Evolutionary conservation across 345 rosid species (phyloP), one percentile per base, ranked within the genome.

Genomic region (Pugionium cornutum): DNA sequence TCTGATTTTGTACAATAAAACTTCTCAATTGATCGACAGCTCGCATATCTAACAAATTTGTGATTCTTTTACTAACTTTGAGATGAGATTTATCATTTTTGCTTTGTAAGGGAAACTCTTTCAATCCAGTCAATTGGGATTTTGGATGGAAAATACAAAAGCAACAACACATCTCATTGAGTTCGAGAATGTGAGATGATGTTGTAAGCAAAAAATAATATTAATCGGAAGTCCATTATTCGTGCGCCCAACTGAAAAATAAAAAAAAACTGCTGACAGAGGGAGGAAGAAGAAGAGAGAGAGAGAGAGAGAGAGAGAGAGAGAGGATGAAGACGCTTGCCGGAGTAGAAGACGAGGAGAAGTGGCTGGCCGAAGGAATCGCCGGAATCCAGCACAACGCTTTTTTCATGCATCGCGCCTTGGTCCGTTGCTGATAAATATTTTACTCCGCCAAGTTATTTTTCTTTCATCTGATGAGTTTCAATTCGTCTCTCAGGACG

Each of bases 311-410:
- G 65, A 61, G 57, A 64, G 56, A 30, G 64, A 57, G 40, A 36
- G 61, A 52, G 39, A 50, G 1, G 67, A 62, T 64, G 79, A 70
- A 53, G 41, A 66, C 79, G 82, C 63, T 81, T 33, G 76, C 66
- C 75, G 89, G 84, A 56, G 79, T 73, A 3, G 98, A 91, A 69
- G 89, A 89, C 70, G 98, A 89, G 72, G 96, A 91, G 34, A 88
- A 86, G 77, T 91, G 98, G 98, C 81, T 91, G 56, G 89, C 98
- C n/a, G 98, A 86, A 69, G 98, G 88, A 68, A 91, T 91, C 83
- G 91, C 96, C 67, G 84, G 83, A 77, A 78, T 91, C 56, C 98
- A 89, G 64, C 98, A 86, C 65, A 88, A 86, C 79, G 94, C 98
- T 65, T 88, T 83, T 70, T 85, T 77, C 80, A 85, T 89, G 89